A percentile compares a stretch with the other conserved stretches of the same genome.
phyloP scores from a whole-genome alignment of 768 basidiomycete genomes.

The Psilocybe tampanensis region DNA sequence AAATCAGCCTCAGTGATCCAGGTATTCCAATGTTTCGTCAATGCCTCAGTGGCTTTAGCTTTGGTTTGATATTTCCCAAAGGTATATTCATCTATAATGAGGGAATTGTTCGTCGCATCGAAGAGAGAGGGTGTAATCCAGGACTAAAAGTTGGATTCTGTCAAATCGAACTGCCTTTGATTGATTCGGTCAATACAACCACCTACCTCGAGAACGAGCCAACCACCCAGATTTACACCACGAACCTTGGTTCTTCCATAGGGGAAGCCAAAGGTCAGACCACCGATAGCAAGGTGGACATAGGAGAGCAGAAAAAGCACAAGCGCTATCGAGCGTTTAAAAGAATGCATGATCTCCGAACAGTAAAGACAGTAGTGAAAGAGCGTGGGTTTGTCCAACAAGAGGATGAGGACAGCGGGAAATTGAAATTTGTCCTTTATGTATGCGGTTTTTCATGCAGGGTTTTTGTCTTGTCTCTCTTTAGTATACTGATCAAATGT shows the following conservation, averaged over 20 bases:
- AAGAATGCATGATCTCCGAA: no score
- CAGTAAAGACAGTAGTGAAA: no score
- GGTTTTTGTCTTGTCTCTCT: no score
- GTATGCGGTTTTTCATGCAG: no score
- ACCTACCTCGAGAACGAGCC: slow-evolving; percentile 47
- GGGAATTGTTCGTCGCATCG: slow-evolving; percentile 56
- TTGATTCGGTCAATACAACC: neutral
- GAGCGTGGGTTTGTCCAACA: no score
- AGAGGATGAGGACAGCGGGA: no score
- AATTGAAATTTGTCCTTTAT: no score
- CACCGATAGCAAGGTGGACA: no score
- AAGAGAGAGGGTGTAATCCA: slow-evolving; percentile 81
- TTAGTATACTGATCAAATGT: no score
- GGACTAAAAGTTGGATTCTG: slow-evolving; percentile 40
- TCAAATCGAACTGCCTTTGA: neutral
- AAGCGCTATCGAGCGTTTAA: no score
- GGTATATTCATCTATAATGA: slow-evolving; percentile 80
- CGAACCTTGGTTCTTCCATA: slow-evolving; percentile 74
- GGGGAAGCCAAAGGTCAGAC: slow-evolving; percentile 55
- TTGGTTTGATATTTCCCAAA: slow-evolving; percentile 61
- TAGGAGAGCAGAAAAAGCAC: no score
- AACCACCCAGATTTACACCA: slow-evolving; percentile 78
- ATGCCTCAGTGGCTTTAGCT: slow-evolving; percentile 39
- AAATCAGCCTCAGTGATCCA: slow-evolving; percentile 67
- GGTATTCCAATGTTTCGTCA: slow-evolving; percentile 72